Percentiles rank a stretch among this genome's conserved stretches.
Conservation (phyloP, 2,329 filamentous ascomycete genomes). For the Colletotrichum acutatum region DNA sequence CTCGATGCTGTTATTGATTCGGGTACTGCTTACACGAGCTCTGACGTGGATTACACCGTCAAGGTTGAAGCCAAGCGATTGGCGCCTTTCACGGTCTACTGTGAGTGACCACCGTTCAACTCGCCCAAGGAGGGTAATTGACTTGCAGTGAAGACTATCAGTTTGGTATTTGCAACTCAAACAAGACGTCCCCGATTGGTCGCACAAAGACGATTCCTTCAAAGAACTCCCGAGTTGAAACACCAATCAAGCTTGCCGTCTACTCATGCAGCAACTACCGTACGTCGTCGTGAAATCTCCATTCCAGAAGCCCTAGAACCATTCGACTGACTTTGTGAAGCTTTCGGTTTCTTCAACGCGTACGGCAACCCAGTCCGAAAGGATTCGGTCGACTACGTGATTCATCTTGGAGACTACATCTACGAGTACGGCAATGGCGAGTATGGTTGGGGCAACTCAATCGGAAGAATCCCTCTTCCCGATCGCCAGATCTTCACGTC, state of each 20-base stretch:
- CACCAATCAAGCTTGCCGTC: slow-evolving; percentile 69
- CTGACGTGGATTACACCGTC: slow-evolving; percentile 80
- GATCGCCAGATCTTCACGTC: slow-evolving; percentile 59
- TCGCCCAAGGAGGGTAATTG: not conserved
- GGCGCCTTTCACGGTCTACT: slow-evolving; percentile 73
- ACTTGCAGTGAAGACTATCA: slow-evolving; percentile 58
- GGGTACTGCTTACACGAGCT: slow-evolving; percentile 75
- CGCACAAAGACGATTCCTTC: slow-evolving; percentile 76
- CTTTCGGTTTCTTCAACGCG: slow-evolving; percentile 66
- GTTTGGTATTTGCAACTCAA: slow-evolving; percentile 74
- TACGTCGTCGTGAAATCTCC: slow-evolving; percentile 44
- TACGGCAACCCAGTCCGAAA: slow-evolving; percentile 70
- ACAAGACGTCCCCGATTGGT: slow-evolving; percentile 70
- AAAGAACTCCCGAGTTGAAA: slow-evolving; percentile 63
- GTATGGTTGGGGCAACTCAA: slow-evolving; percentile 62
- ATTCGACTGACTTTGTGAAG: not conserved
- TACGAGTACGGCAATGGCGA: slow-evolving; percentile 64
- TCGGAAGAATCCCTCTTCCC: slow-evolving; percentile 64
- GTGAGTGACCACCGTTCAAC: slow-evolving; percentile 40
- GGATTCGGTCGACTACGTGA: slow-evolving; percentile 68
- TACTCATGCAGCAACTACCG: slow-evolving; percentile 79
- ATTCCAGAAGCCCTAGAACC: fast-evolving
- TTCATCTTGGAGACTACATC: slow-evolving; percentile 71
- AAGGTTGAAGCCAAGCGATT: slow-evolving; percentile 76
- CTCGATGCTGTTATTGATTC: slow-evolving; percentile 56